Evolutionary conservation across 768 basidiomycete species (phyloP), one percentile per base, ranked within the genome.

Genomic region (Phanerochaete carnosa): DNA sequence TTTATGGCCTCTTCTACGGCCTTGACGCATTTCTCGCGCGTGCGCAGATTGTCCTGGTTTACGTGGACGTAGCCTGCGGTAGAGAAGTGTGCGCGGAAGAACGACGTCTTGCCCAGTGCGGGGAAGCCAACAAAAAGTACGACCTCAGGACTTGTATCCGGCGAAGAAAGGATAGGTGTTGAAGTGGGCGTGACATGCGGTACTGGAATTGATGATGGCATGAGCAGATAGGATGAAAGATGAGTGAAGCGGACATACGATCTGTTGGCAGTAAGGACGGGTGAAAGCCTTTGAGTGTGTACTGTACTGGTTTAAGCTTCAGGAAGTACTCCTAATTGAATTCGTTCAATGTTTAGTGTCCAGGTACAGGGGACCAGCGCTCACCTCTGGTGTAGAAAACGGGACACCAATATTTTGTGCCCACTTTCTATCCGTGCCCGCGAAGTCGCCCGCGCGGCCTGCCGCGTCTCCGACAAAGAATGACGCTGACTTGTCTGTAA

Each of bases 401-500:
- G 75, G 76, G 2, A 97, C 69, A 0, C 79, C 88, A 8, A 88
- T 69, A 64, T 95, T 96, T 2, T 86, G 70, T 0, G 95, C 93
- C 80, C 88, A 92, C 73, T 95, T 93, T 46, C 89, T 80, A 72
- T 97, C 95, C 0, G 89, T 90, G 61, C 87, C 85, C 7, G 89
- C 82, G 69, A 90, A 92, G 74, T 97, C 95, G 28, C 74, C 72
- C 47, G 79, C 74, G 37, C 95, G 84, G 12, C 94, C 95, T 12
- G 94, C 95, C 1, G 93, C 94, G 66, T 97, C 95, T 2, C 95
- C 95, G 0, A 96, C 88, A 65, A 89, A 95, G 66, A 91, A 90
- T 0, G 91, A 88, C 0, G 76, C 45, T 0, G 68, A 59, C 64
- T 84, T 80, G 70, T 95, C 94, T 95, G 67, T 74, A 71, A 71